Evolutionary conservation across 768 basidiomycete genomes (phyloP).

Genomic region (Lactarius akahatsu): DNA sequence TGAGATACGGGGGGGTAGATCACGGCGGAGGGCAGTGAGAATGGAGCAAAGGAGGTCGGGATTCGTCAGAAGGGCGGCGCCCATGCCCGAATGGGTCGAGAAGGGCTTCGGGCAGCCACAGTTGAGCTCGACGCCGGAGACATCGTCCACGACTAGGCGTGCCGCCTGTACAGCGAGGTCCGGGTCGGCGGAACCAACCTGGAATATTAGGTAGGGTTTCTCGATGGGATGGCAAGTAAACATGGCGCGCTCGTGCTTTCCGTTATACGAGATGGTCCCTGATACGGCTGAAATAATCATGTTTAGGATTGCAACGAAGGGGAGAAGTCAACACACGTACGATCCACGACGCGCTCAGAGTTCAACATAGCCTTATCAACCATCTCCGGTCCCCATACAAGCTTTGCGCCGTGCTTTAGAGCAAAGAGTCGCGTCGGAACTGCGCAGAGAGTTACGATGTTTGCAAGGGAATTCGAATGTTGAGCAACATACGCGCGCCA

Average conservation of each 20-base stretch:
- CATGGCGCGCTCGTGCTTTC: slow-evolving; percentile 71
- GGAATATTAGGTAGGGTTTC: slow-evolving; percentile 92
- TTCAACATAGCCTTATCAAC: slow-evolving; percentile 96
- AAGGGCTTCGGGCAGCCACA: slow-evolving; percentile 98
- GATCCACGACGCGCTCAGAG: slow-evolving; percentile 77
- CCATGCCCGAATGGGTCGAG: slow-evolving; percentile 93
- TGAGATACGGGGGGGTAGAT: slow-evolving; percentile 73
- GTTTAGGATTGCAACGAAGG: not conserved
- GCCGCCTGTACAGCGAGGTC: slow-evolving; percentile 92
- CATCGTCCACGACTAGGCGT: slow-evolving; percentile 78
- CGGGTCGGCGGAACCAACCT: slow-evolving; percentile 89
- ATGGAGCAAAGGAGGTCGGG: slow-evolving; percentile 91
- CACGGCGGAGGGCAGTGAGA: slow-evolving; percentile 69
- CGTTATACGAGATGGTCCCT: slow-evolving; percentile 85
- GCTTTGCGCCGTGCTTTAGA: slow-evolving; percentile 87
- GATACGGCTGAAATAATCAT: slow-evolving; percentile 60
- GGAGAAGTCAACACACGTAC: slow-evolving; percentile 46
- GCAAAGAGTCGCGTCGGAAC: slow-evolving; percentile 86
- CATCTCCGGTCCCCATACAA: slow-evolving; percentile 97
- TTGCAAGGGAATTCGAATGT: not conserved
- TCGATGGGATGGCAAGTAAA: slow-evolving; percentile 94
- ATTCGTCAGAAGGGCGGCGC: slow-evolving; percentile 88
- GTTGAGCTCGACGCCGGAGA: slow-evolving; percentile 94
- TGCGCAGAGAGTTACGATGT: slow-evolving; percentile 35
- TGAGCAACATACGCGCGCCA: slow-evolving; percentile 66